Evolutionary conservation across 2,329 filamentous ascomycete genomes (phyloP).

Genomic region (Pseudocercospora pini-densiflorae): DNA sequence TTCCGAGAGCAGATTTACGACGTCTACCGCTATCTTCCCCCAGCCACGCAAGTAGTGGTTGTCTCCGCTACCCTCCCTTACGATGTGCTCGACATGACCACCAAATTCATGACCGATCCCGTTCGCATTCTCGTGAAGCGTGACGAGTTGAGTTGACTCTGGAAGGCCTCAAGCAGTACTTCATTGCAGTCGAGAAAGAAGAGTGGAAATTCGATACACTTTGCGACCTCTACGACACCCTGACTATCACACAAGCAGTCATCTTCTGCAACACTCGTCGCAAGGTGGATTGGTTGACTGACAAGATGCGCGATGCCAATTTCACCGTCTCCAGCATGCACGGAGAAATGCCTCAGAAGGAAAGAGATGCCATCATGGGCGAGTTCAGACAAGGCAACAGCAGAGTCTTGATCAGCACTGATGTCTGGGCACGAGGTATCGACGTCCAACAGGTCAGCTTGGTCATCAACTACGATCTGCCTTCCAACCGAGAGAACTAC

Average conservation of each 20-base stretch:
- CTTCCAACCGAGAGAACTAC: constrained; percentile 99
- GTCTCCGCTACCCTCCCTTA: constrained; percentile 96
- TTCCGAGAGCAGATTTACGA: constrained; percentile 99
- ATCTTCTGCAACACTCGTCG: constrained; percentile 99
- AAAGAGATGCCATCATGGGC: constrained; percentile 98
- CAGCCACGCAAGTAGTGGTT: constrained; percentile 97
- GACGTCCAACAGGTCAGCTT: constrained; percentile 98
- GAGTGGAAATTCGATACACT: constrained; percentile 99
- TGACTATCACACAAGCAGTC: constrained; percentile 98
- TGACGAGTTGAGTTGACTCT: constrained; percentile 98
- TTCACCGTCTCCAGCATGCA: constrained; percentile 99
- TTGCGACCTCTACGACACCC: constrained; percentile 96
- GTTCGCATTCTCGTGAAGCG: constrained; percentile 97
- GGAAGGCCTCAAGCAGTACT: constrained; percentile 98
- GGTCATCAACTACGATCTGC: constrained; percentile 99
- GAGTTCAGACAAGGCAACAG: constrained; percentile 98
- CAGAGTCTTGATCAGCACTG: constrained; percentile 93
- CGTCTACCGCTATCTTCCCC: constrained; percentile 94
- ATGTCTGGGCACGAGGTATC: constrained; percentile 98
- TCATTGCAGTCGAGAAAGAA: constrained; percentile 98
- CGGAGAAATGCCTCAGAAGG: constrained; percentile 98
- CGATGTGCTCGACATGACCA: constrained; percentile 98
- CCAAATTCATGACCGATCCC: constrained; percentile 99
- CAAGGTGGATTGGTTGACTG: constrained; percentile 99
- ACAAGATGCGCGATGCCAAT: constrained; percentile 99